Base-by-base conservation (phyloP, 2,329 filamentous ascomycete genomes). In the Aphanoascus verrucosus region DNA sequence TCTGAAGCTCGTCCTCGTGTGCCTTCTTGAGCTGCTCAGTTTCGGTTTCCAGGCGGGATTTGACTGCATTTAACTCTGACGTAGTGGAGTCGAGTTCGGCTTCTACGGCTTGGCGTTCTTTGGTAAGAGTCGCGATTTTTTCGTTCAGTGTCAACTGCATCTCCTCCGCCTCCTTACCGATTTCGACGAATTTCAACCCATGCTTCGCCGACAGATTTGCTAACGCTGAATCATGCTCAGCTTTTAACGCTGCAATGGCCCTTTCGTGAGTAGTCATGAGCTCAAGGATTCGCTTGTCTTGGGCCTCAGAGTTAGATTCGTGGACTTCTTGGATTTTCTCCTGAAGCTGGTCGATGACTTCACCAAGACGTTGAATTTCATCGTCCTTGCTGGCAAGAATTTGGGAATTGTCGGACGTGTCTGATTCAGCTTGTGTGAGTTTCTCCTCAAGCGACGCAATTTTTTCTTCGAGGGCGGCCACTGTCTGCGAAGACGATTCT, bases 371-470 rank as follows among this genome's bases (percentile, higher is more conserved):
- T 6, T 70, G 63, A 42, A 72, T 63, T 42, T 67, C 61, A 4
- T 68, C 65, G 17, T 59, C 56, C 57, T 72, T 72, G 35, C 66
- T 63, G 3, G 63, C 60, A 15, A 72, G 53, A n/a, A 61, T 57
- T 17, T 61, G 58, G n/a, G 23, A 14, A 19, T 31, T 54, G 14
- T 55, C 45, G 3, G 53, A 49, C 11, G 55, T 55, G 14, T 61
- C 60, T 15, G 67, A 63, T 54, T 67, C 62, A 0, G 65, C 61
- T 15, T 66, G 62, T 7, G 61, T 56, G 28, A 72, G 59, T 55
- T 70, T 66, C 23, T 60, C 56, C 54, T 70, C 64, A 14, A 73
- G 62, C 17, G 64, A 60, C 8, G 64, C 47, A 45, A 71, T 60
- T 55, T 70, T 67, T 46, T 65, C 65, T 50, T 69, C 62, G 7